Evolutionary conservation across 768 basidiomycete genomes (phyloP), one percentile per base, ranked within the genome.

Genomic region (Cyathus striatus): DNA sequence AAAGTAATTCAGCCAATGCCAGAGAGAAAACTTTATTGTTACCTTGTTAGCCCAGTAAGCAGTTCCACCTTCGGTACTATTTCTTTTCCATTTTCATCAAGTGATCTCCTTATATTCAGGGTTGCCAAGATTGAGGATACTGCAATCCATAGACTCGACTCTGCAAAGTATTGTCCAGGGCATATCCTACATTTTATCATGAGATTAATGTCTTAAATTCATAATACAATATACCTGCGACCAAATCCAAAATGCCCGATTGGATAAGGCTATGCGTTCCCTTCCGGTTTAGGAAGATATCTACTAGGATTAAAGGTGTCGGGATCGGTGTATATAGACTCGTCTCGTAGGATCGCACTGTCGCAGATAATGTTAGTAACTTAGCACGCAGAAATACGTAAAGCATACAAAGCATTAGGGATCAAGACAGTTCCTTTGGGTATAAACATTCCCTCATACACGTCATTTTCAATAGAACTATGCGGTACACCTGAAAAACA

Each of bases 141-240:
- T 2, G 55, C 47, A 5, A 59, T 57, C 62, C 61, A 70, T 26
- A 66, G 22, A 6, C 49, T 61, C 17, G 56, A 52, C 7, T 61
- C 53, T 13, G 60, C 69, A 2, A 71, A 33, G 21, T 64, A 45
- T 21, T 34, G 49, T n/a, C 70, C 67, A 12, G 69, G 48, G 25
- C 48, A 49, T n/a, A 46, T 46, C 36, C 48, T 49, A 40, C n/a
- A n/a, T 16, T 35, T 12, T 10, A 39, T 25, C 13, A 40, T 5
- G 16, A 21, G 7, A 24, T 21, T n/a, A 6, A n/a, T 14, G 17
- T 26, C 36, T 20, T 12, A 24, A 25, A 13, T 9, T 26, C 5
- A 38, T 17, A 1, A 18, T 23, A 20, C 21, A 6, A 44, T 37
- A 21, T 22, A 41, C 21, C 23, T 40, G 10, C 39, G 16, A 23